These are phyloP conservation scores for Pneumocystis oryctolagi DNA, from an alignment of 1,139 yeast species.

Conservation along the genomic window DNA sequence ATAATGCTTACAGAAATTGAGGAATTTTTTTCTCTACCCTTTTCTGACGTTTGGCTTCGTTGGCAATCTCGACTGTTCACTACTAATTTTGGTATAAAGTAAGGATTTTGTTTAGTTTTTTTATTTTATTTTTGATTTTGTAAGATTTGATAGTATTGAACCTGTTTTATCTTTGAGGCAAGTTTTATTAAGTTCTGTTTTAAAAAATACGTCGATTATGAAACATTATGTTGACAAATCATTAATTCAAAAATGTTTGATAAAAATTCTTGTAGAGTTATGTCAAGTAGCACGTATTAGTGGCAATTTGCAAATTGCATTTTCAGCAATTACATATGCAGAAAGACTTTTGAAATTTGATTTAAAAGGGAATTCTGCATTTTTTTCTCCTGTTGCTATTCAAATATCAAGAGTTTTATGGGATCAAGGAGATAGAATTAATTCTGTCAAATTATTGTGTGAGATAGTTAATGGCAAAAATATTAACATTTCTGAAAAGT, in stretches of 20 bases:
- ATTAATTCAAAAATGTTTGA: not conserved
- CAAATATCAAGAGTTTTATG: conserved; percentile 7
- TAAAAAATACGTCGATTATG: not conserved
- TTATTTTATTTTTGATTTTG: not conserved
- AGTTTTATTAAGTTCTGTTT: not conserved
- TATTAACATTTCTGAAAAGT: not conserved
- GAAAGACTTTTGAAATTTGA: not conserved
- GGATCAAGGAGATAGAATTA: conserved; percentile 2
- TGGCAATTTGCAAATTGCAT: conserved; percentile 1
- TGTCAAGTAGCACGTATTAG: conserved; percentile 3
- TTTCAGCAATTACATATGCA: not conserved
- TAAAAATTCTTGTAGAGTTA: not conserved
- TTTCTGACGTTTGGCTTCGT: not conserved
- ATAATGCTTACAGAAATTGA: conserved; percentile 4
- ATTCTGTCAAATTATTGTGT: conserved; percentile 4
- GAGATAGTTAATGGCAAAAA: not conserved
- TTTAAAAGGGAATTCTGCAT: not conserved
- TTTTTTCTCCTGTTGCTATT: not conserved
- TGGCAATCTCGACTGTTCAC: not conserved
- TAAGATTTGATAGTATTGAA: not conserved
- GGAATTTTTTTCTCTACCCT: not conserved
- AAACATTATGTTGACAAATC: conserved; percentile 2
- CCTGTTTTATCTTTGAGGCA: not conserved
- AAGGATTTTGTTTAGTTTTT: not conserved
- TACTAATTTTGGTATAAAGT: not conserved